Base-by-base conservation (phyloP, 371 early-diverging fungal genomes). In the Mucor mucedo region DNA sequence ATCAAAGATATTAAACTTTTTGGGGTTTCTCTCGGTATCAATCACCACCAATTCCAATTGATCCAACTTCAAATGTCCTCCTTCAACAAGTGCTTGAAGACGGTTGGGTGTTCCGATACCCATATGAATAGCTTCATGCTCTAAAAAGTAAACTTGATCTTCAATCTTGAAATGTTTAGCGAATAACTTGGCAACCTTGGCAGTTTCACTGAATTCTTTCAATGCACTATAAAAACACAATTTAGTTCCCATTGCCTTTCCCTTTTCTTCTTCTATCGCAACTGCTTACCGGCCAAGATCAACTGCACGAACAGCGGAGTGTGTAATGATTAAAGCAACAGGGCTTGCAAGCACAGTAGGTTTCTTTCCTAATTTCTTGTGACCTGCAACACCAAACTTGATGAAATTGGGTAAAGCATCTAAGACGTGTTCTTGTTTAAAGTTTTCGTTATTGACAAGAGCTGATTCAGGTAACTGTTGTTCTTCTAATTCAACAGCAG, bases 81-180 rank as follows among this genome's bases (percentile, higher is more conserved):
- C 82, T 14, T 83, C 82, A 27, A 91, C 65, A 66, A 95, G 75
- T 55, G 87, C 88, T 32, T 80, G 75, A 4, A 95, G 71, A 4
- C 96, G 83, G 68, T 90, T 91, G 2, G 96, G 93, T 8, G 96
- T 93, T 1, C 96, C 95, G 0, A 92, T 91, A 10, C 87, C 92
- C 32, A 92, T 69, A 66, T 91, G 89, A 11, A 92, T 76, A 0
- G 84, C 75, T 3, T 79, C 72, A 16, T 73, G 76, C n/a, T 84
- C 72, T 54, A 93, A 77, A 56, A 82, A 77, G 55, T 83, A 63
- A 16, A 83, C 73, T 70, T 95, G 95, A 49, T 91, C 92, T 14
- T 78, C 75, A 1, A 93, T 73, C 70, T 95, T 95, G 69, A 95
- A 76, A 67, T 95, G 96, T 58, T 90, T 86, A 11, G 93, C 91